These are phyloP conservation scores for Colletotrichum chlorophyti DNA, from an alignment of 2,329 filamentous ascomycete genomes.

Conservation along the genomic window DNA sequence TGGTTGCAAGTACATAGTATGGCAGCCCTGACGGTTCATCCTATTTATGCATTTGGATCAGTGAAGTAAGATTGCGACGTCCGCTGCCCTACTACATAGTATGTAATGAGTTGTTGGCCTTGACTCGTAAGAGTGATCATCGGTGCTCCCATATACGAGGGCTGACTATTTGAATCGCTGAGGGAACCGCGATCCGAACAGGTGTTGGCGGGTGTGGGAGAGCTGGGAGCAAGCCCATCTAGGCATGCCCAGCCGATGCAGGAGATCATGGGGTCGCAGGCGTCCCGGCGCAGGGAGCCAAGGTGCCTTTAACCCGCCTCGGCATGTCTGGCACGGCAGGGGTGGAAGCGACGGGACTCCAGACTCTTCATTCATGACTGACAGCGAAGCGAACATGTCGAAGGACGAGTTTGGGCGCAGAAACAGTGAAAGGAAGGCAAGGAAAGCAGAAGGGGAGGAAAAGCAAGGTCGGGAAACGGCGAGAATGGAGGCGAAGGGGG, in stretches of 20 bases:
- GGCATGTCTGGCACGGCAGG: conserved; percentile 15
- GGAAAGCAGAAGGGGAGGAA: neutral
- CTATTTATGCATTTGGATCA: neutral
- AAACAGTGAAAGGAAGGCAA: neutral
- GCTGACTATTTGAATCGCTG: too few relatives aligned
- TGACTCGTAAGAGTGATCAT: too few relatives aligned
- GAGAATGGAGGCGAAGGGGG: neutral
- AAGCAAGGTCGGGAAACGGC: neutral
- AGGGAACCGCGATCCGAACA: too few relatives aligned
- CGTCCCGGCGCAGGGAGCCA: conserved; percentile 14
- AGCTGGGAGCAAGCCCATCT: conserved; percentile 17
- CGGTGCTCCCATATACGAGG: too few relatives aligned
- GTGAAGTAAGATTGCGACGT: neutral
- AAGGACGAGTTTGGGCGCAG: neutral
- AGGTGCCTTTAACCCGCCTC: conserved; percentile 15
- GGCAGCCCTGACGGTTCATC: neutral
- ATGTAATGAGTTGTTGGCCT: too few relatives aligned
- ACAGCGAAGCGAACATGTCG: neutral
- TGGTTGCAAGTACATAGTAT: too few relatives aligned
- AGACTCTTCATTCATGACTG: neutral
- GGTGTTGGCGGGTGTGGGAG: too few relatives aligned
- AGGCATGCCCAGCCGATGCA: conserved; percentile 26
- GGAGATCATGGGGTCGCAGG: conserved; percentile 26
- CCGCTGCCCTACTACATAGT: too few relatives aligned
- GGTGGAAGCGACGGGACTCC: conserved; percentile 6